Base-by-base conservation (phyloP, 2,329 filamentous ascomycete genomes). In the Monilinia laxa region DNA sequence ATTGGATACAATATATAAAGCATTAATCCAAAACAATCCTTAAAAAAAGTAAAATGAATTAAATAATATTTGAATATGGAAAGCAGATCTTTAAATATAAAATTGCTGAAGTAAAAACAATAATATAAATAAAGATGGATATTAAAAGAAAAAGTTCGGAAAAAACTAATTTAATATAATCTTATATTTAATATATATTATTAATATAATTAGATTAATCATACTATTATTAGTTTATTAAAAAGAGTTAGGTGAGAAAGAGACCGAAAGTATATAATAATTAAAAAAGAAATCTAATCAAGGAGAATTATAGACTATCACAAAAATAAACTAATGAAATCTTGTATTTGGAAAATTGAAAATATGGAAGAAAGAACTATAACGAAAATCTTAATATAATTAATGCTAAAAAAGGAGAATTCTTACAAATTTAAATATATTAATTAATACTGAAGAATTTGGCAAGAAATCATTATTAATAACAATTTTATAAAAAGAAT, bases 201-300 rank as follows among this genome's bases (percentile, higher is more conserved):
- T 4, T 11, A 51, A 10, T 51, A 23, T 23, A n/a, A n/a, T n/a
- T n/a, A n/a, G n/a, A n/a, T n/a, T n/a, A n/a, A n/a, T n/a, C n/a
- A n/a, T n/a, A n/a, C n/a, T 49, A 23, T n/a, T 20, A 49, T 23
- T 23, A 49, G 6, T 20, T 49, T 49, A 49, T n/a, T 3, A 49
- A 11, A n/a, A 49, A 49, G 6, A 49, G 2, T 0, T 7, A 49
- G 47, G n/a, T n/a, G n/a, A n/a, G n/a, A n/a, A 23, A 23, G 6
- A 2, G 2, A 9, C 2, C 20, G 20, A n/a, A n/a, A n/a, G n/a
- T n/a, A n/a, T n/a, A n/a, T n/a, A 0, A 49, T n/a, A 23, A 9
- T 2, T 49, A 20, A 4, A 49, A 4, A 49, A n/a, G 4, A 20
- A 49, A 6, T n/a, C 6, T 20, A 4, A 49, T 2, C n/a, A 20